Percentiles rank a stretch among this genome's conserved stretches.
These are phyloP conservation scores for Phytophthora meadii DNA, from an alignment of 352 stramenopile genomes.

Conservation along the genomic window DNA sequence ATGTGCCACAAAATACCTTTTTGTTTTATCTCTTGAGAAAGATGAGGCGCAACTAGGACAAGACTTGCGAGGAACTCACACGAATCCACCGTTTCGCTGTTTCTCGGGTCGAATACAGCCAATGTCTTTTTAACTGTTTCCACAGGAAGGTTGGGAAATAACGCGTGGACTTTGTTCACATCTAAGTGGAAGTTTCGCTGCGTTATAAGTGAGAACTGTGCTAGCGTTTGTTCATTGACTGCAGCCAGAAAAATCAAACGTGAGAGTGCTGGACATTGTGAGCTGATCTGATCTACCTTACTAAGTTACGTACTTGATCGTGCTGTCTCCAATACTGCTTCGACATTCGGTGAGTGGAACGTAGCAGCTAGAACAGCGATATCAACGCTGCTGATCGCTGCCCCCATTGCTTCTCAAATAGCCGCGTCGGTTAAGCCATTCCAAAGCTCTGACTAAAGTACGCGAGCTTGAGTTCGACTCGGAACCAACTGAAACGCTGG, in stretches of 20 bases:
- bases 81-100: constrained; percentile 16
- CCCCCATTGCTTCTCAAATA: constrained; percentile 19
- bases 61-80: constrained; percentile 34
- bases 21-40: constrained; percentile 29
- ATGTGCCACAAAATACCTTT: constrained; percentile 10
- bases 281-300: neutral
- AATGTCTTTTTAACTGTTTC: constrained; percentile 18
- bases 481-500: constrained; percentile 70
- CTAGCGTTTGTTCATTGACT: constrained; percentile 21
- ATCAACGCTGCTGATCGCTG: constrained; percentile 15
- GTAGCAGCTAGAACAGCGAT: constrained; percentile 1
- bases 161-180: constrained; percentile 1
- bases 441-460: constrained; percentile 18
- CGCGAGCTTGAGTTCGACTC: constrained; percentile 50
- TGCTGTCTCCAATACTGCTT: constrained; percentile 16
- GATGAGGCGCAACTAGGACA: constrained; percentile 23
- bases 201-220: constrained; percentile 11
- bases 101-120: constrained; percentile 22
- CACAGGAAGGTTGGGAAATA: constrained; percentile 11
- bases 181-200: constrained; percentile 22
- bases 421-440: constrained; percentile 11
- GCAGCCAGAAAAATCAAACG: neutral
- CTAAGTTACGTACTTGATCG: constrained; percentile 21
- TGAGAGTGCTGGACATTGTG: neutral
- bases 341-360: neutral